Evolutionary conservation across 2,329 filamentous ascomycete genomes (phyloP).

Genomic region (Penicillium italicum): DNA sequence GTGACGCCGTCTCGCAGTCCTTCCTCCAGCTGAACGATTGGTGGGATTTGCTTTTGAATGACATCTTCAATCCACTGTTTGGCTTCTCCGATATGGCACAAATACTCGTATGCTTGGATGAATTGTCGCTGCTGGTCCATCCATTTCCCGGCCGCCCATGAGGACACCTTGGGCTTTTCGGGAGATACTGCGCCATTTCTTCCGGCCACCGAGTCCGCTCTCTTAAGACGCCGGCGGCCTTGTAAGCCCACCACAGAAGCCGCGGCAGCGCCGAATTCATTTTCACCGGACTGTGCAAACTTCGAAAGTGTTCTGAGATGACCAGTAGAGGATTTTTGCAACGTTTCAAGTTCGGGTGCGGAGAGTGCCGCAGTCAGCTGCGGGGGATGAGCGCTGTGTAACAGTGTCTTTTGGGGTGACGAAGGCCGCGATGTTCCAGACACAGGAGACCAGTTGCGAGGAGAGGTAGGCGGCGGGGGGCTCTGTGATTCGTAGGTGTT

Average conservation of each 20-base stretch:
- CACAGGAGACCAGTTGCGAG: slow-evolving; percentile 25
- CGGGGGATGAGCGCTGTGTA: slow-evolving; percentile 31
- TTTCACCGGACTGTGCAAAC: slow-evolving; percentile 69
- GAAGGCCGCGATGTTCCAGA: slow-evolving; percentile 29
- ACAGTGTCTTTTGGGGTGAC: slow-evolving; percentile 28
- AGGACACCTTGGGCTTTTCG: slow-evolving; percentile 55
- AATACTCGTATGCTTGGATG: slow-evolving; percentile 93
- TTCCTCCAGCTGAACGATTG: slow-evolving; percentile 91
- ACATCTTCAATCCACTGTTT: slow-evolving; percentile 99
- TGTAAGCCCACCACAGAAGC: slow-evolving; percentile 86
- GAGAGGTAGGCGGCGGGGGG: slow-evolving; percentile 20
- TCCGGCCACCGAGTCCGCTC: slow-evolving; percentile 54
- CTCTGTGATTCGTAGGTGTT: slow-evolving; percentile 21
- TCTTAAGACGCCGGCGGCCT: slow-evolving; percentile 77
- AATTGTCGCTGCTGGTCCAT: slow-evolving; percentile 99
- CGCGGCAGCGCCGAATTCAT: slow-evolving; percentile 68
- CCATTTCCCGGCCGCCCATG: slow-evolving; percentile 85
- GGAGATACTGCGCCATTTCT: slow-evolving; percentile 47
- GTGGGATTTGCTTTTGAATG: slow-evolving; percentile 77
- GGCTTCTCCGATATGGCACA: slow-evolving; percentile 97
- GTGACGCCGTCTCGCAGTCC: slow-evolving; percentile 89
- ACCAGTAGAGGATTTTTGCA: slow-evolving; percentile 84
- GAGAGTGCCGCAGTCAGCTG: slow-evolving; percentile 49
- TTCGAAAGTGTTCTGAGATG: slow-evolving; percentile 84
- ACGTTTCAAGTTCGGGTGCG: slow-evolving; percentile 70